Evolutionary conservation across 2,329 filamentous ascomycete genomes (phyloP), one percentile per base, ranked within the genome.

Genomic region (Orbilia quercus): DNA sequence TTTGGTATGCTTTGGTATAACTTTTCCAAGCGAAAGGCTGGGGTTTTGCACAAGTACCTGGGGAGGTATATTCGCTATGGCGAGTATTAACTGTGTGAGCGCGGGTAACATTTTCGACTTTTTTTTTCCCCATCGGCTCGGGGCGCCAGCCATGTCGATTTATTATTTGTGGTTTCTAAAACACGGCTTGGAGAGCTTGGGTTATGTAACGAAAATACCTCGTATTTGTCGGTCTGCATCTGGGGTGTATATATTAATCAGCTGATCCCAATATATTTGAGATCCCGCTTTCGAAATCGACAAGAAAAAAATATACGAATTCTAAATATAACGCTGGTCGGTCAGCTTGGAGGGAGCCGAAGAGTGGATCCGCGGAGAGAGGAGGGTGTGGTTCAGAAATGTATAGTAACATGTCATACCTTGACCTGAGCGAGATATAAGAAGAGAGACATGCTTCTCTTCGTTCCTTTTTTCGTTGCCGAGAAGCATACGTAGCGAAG

Each of bases 191-290:
- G n/a, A n/a, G n/a, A n/a, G n/a, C n/a, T n/a, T 60, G 34, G 53
- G 51, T 74, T 64, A 59, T 63, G 38, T 67, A 51, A 65, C 36
- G 55, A 67, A 66, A 69, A 64, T 59, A 55, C 53, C 74, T 57
- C 58, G 62, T 75, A 40, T 58, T 63, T 62, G 55, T 62, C 36
- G 75, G 63, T 74, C 69, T 75, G 67, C 50, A 66, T 74, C 69
- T 75, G 67, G 60, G 72, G 64, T 51, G 50, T 64, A 72, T 75
- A 74, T 58, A 73, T 67, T 74, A 70, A 64, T 66, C 45, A 62
- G 64, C 60, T 63, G 70, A 64, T 69, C 60, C 54, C 47, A 53
- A 71, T 71, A 71, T 63, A 71, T 58, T 63, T 62, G 65, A 65
- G 60, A 65, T 72, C 67, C 67, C 67, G 60, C 67, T 60, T 60